These are phyloP conservation scores for Pyrenochaeta sp. DNA, from an alignment of 2,329 filamentous ascomycete species.

Conservation along the genomic window DNA sequence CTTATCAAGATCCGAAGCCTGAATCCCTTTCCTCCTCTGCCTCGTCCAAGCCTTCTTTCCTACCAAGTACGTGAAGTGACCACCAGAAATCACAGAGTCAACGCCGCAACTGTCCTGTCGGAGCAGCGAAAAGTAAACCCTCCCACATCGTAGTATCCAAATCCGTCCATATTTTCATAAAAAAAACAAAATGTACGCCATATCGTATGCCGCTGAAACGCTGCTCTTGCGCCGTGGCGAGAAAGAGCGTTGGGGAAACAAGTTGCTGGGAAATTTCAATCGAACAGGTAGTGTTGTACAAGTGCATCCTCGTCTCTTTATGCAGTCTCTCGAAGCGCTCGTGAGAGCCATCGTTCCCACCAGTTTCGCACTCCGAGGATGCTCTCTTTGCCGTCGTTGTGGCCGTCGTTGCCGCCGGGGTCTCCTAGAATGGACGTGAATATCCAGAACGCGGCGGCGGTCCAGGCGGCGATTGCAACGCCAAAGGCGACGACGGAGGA, in stretches of 20 bases:
- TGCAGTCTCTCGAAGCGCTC: slow-evolving; percentile 37
- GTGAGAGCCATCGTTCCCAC: slow-evolving; percentile 66
- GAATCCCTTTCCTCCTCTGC: slow-evolving; percentile 3
- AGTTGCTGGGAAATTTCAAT: slow-evolving; percentile 3
- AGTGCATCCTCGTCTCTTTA: slow-evolving; percentile 12
- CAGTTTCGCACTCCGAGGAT: slow-evolving; percentile 65
- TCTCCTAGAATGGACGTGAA: slow-evolving; percentile 68
- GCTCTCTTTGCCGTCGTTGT: slow-evolving; percentile 67
- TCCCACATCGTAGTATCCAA: no score
- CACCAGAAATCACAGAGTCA: slow-evolving; percentile 3
- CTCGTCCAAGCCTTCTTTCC: no score
- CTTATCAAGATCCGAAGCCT: slow-evolving; percentile 16
- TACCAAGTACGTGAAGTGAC: no score
- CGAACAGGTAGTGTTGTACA: slow-evolving; percentile 1
- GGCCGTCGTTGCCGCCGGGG: slow-evolving; percentile 65
- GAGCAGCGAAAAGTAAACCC: slow-evolving; percentile 21
- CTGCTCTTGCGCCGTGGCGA: slow-evolving; percentile 15
- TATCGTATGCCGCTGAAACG: slow-evolving; percentile 31
- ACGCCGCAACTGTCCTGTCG: slow-evolving; percentile 30
- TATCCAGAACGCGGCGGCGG: slow-evolving; percentile 68
- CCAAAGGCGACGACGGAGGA: slow-evolving; percentile 65
- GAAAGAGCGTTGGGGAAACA: slow-evolving; percentile 7
- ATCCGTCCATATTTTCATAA: no score
- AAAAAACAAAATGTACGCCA: slow-evolving; percentile 18
- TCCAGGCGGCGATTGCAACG: slow-evolving; percentile 65